A percentile compares a stretch with the other conserved stretches of the same genome.
Conservation (phyloP, 768 basidiomycete species). For the Cytidiella melzeri region DNA sequence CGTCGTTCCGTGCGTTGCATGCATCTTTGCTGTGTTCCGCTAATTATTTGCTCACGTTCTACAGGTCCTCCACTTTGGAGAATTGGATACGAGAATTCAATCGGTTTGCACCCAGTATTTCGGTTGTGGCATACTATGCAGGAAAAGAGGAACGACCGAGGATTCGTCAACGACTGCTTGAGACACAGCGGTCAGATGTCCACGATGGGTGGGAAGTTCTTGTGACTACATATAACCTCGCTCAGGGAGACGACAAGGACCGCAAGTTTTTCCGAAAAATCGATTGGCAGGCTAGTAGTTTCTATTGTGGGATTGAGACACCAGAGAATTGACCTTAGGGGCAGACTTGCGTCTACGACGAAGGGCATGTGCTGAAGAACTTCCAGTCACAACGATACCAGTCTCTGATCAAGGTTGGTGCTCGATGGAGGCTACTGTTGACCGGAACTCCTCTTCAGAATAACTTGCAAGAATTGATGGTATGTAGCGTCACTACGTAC, state of each 20-base stretch:
- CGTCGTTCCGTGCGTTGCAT: constrained; percentile 90
- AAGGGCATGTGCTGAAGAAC: constrained; percentile 96
- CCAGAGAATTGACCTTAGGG: background rate
- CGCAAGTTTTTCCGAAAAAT: constrained; percentile 90
- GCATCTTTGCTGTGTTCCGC: too few relatives aligned
- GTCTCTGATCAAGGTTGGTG: constrained; percentile 76
- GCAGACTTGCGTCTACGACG: constrained; percentile 92
- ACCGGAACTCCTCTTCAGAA: constrained; percentile 96
- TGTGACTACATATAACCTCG: constrained; percentile 93
- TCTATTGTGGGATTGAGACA: background rate
- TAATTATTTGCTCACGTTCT: background rate
- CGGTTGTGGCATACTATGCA: constrained; percentile 90
- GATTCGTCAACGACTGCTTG: constrained; percentile 63
- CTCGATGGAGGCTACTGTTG: constrained; percentile 85
- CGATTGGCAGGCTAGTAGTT: constrained; percentile 78
- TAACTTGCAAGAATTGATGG: constrained; percentile 84
- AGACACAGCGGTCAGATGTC: constrained; percentile 31
- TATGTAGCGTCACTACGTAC: constrained; percentile 34
- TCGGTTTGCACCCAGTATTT: constrained; percentile 81
- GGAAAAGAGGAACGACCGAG: constrained; percentile 77
- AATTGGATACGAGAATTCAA: constrained; percentile 98
- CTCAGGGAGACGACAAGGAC: constrained; percentile 81
- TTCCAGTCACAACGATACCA: constrained; percentile 96
- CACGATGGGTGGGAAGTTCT: constrained; percentile 85
- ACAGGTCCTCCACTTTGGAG: constrained; percentile 90